Conservation (phyloP, 805 yeast species). For the Lipomyces yamadae region DNA sequence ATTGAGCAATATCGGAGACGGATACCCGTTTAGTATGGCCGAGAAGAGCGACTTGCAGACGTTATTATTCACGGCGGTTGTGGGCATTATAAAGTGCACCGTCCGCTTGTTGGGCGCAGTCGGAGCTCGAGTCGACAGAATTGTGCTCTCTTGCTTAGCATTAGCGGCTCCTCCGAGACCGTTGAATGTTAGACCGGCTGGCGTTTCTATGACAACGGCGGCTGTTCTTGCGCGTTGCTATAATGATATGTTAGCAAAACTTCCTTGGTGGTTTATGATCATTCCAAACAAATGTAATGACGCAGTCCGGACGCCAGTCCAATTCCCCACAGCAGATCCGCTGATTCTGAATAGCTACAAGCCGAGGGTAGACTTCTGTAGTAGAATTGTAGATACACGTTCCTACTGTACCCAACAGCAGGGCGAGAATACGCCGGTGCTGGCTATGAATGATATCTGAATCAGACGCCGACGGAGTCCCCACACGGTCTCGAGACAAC, state of each 20-base stretch:
- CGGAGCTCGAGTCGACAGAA: neutral
- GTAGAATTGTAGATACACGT: no score
- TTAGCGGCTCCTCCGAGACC: slow-evolving; percentile 10
- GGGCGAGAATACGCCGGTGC: no score
- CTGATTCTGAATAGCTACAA: no score
- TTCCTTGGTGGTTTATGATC: no score
- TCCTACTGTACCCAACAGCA: no score
- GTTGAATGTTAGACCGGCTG: slow-evolving; percentile 21
- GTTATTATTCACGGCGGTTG: slow-evolving; percentile 32
- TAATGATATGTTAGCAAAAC: neutral
- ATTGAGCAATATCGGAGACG: slow-evolving; percentile 32
- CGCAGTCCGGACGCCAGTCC: neutral
- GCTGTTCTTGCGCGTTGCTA: slow-evolving; percentile 7
- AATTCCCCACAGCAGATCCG: no score
- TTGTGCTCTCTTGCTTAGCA: slow-evolving; percentile 8
- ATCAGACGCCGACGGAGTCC: neutral
- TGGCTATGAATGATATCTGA: no score
- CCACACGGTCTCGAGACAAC: neutral
- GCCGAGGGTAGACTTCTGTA: no score
- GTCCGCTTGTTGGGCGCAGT: slow-evolving; percentile 21
- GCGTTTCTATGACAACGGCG: slow-evolving; percentile 29
- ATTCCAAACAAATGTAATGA: neutral
- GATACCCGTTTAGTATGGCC: slow-evolving; percentile 34
- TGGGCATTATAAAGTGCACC: slow-evolving; percentile 35
- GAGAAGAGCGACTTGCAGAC: slow-evolving; percentile 36